Evolutionary conservation across 352 stramenopile species (phyloP), one percentile per base, ranked within the genome.

Genomic region (Phytopythium cucurbitacearum): DNA sequence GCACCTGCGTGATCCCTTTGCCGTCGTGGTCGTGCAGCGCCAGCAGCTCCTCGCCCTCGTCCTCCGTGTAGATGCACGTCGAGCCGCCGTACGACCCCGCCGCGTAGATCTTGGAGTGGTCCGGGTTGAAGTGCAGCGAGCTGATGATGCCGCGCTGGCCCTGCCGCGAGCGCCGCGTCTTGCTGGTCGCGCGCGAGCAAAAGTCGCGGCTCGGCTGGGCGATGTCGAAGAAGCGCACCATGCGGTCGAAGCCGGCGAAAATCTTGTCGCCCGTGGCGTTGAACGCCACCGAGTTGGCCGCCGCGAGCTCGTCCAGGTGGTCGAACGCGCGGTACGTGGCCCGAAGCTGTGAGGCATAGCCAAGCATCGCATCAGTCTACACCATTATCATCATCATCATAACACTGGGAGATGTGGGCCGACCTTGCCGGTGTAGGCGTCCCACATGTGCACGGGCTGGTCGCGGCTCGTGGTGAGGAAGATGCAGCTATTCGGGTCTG

Each of bases 371-470:
- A 28, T 12, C 32, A 15, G 10, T 12, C 15, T 7, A 32, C 4
- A 5, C 33, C 4, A 40, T 1, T 7, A 6, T 4, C 11, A 32
- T 12, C 15, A 6, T 4, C 11, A 32, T 12, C 15, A 5, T 7
- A 10, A 7, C 3, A 3, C 46, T 28, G 21, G 21, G 21, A 28
- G 21, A 11, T 15, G 53, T n/a, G 12, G 38, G 51, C 40, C n/a
- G 36, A 72, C 64, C 15, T 59, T 60, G 9, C 90, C 90, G 0
- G 69, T 96, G 63, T 92, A 97, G 36, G 90, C 90, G 61, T 97
- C 89, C 89, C 89, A 97, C 64, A 97, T 77, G 69, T 97, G 89
- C 47, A 97, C 69, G 3, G 90, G 90, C 32, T 94, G 85, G 59
- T 95, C 87, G 52, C 81, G 81, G 65, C 76, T 89, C 33, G 86